Evolutionary conservation across 139 green algal species (phyloP).

Genomic region (Coelastrella sp.): DNA sequence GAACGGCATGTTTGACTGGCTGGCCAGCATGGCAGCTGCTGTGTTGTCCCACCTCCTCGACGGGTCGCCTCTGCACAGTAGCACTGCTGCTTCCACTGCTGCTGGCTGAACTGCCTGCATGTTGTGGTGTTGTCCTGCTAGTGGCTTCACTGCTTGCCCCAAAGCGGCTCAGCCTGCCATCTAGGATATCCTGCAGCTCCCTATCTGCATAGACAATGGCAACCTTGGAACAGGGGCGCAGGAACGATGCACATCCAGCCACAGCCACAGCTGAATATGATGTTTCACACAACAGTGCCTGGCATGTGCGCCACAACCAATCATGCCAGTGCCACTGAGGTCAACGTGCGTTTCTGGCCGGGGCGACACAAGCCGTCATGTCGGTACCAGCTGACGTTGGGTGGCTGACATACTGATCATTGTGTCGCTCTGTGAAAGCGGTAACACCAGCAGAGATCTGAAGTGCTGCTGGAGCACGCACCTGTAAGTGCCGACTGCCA

Average conservation of each 20-base stretch:
- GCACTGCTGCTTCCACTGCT: neutral
- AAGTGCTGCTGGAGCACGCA: neutral
- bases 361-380: no score
- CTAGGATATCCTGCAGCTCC: slow-evolving; percentile 15
- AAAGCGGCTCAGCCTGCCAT: neutral
- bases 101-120: neutral
- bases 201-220: neutral
- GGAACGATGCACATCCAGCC: neutral
- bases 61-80: neutral
- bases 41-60: neutral
- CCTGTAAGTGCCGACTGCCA: slow-evolving; percentile 34
- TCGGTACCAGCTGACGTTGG: no score
- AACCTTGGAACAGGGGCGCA: neutral
- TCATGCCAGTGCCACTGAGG: neutral
- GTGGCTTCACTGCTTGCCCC: neutral
- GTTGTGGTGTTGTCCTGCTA: neutral
- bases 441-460: no score
- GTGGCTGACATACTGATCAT: no score
- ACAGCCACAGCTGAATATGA: no score
- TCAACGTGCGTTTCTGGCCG: no score
- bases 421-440: no score
- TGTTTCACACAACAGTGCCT: no score
- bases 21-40: neutral
- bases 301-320: no score
- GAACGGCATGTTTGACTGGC: neutral